These are phyloP conservation scores for Paxillus rubicundulus DNA, from an alignment of 768 basidiomycete species.

Conservation along the genomic window DNA sequence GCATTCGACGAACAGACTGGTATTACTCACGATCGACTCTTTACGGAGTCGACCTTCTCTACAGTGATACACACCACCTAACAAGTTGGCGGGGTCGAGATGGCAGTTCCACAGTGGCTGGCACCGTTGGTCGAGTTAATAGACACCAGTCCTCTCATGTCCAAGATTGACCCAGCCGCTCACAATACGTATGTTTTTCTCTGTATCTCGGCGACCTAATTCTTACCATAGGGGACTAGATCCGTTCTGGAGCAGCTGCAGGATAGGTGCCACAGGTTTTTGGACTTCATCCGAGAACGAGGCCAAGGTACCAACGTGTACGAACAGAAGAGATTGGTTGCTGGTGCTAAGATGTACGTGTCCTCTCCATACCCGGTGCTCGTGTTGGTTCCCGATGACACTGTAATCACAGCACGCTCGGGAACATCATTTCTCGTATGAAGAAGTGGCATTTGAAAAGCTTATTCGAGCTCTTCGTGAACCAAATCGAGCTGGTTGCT, in stretches of 20 bases:
- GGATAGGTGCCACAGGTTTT: slow-evolving; percentile 44
- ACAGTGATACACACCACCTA: slow-evolving; percentile 9
- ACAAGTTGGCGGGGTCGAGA: slow-evolving; percentile 35
- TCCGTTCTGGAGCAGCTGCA: slow-evolving; percentile 43
- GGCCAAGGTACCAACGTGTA: slow-evolving; percentile 26
- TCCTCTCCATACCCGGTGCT: not conserved
- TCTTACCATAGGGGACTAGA: slow-evolving; percentile 25
- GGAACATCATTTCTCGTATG: slow-evolving; percentile 39
- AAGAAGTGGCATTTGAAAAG: slow-evolving; percentile 41
- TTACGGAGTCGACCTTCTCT: slow-evolving; percentile 13
- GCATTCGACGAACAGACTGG: too few species aligned
- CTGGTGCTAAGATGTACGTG: slow-evolving; percentile 34
- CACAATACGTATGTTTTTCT: slow-evolving; percentile 42
- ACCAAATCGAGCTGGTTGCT: slow-evolving; percentile 42
- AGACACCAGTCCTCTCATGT: slow-evolving; percentile 39
- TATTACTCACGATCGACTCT: not conserved
- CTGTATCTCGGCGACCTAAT: not conserved
- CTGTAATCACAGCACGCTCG: slow-evolving; percentile 26
- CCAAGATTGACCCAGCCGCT: slow-evolving; percentile 45
- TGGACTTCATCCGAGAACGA: slow-evolving; percentile 38
- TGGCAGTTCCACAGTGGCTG: slow-evolving; percentile 45
- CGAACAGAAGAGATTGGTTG: slow-evolving; percentile 33
- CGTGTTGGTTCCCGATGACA: slow-evolving; percentile 7
- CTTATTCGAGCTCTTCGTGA: slow-evolving; percentile 42
- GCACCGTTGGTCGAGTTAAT: slow-evolving; percentile 38